These are phyloP conservation scores for Incumbomyces lentus DNA, from an alignment of 2,329 filamentous ascomycete genomes.

Conservation along the genomic window DNA sequence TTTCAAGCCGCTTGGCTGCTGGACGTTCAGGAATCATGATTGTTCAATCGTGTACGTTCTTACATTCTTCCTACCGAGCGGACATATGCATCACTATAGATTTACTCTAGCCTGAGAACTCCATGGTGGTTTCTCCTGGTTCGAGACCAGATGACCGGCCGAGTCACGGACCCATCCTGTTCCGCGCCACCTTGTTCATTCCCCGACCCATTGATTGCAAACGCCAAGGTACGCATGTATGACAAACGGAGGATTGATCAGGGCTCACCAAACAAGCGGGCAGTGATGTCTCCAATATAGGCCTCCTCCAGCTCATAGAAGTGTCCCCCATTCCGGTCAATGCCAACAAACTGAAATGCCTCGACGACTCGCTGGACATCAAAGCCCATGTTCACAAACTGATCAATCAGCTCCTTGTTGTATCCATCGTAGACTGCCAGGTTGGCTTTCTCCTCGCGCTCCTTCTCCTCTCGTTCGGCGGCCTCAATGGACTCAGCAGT, in stretches of 20 bases:
- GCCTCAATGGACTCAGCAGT: constrained; percentile 44
- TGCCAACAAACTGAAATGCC: constrained; percentile 70
- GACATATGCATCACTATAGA: too few relatives aligned
- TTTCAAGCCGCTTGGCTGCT: too few relatives aligned
- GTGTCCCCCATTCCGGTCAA: constrained; percentile 64
- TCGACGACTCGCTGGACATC: constrained; percentile 75
- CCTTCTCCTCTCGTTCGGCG: constrained; percentile 42
- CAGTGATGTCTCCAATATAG: constrained; percentile 83
- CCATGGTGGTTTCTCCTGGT: too few relatives aligned
- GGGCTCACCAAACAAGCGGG: constrained; percentile 69
- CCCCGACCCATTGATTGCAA: too few relatives aligned
- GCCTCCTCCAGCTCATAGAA: constrained; percentile 84
- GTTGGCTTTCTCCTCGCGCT: constrained; percentile 43
- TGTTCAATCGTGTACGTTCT: too few relatives aligned
- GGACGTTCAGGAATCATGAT: too few relatives aligned
- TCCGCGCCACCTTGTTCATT: too few relatives aligned
- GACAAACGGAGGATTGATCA: constrained; percentile 24
- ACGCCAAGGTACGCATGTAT: too few relatives aligned
- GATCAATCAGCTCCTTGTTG: constrained; percentile 69
- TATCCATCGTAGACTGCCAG: constrained; percentile 69
- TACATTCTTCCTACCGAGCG: too few relatives aligned
- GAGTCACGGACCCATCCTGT: too few relatives aligned
- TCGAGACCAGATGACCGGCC: too few relatives aligned
- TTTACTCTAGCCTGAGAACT: too few relatives aligned
- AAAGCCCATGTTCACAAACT: constrained; percentile 87